Base-by-base conservation (phyloP, 768 basidiomycete species). In the Clitopilus passeckerianus region DNA sequence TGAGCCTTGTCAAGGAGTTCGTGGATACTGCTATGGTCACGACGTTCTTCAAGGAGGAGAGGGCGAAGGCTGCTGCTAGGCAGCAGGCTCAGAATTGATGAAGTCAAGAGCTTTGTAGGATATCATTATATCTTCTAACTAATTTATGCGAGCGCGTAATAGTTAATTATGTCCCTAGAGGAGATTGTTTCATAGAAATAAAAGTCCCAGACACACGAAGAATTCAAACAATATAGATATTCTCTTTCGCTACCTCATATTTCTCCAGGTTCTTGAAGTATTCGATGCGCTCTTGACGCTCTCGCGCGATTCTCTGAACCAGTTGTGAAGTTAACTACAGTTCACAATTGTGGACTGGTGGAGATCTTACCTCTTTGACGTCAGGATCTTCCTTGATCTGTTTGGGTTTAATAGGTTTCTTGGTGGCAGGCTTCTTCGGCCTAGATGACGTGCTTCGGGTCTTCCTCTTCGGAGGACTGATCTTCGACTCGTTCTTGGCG, bases 241-340 rank as follows among this genome's bases (percentile, higher is more conserved):
- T 80, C 66, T 86, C 84, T 58, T 80, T 82, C 62, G 78, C 78
- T 35, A 86, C 73, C 62, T 80, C 74, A 61, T 84, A 85, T 6
- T 73, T 75, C 18, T 84, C 78, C 27, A 86, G 62, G 43, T 76
- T 75, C 59, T 75, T 76, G 69, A 85, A 84, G 64, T 83, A 86
- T 43, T 81, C 80, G 41, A 82, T 58, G 23, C 82, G 77, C 5
- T 74, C 83, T 59, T 76, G 74, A n/a, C 81, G 78, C 52, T 80
- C 80, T 43, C 68, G 70, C 20, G 77, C 75, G 66, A 75, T 75
- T 66, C 69, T 76, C 78, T 79, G 59, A 54, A 20, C 58, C 27
- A 30, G 7, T 30, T 44, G 52, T 41, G 37, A 63, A 24, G 54
- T 56, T 14, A 56, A 34, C 46, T 12, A 53, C 46, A 23, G 15